phyloP scores from a whole-genome alignment of 1,139 yeast species.

The Meyerozyma elateridarum region DNA sequence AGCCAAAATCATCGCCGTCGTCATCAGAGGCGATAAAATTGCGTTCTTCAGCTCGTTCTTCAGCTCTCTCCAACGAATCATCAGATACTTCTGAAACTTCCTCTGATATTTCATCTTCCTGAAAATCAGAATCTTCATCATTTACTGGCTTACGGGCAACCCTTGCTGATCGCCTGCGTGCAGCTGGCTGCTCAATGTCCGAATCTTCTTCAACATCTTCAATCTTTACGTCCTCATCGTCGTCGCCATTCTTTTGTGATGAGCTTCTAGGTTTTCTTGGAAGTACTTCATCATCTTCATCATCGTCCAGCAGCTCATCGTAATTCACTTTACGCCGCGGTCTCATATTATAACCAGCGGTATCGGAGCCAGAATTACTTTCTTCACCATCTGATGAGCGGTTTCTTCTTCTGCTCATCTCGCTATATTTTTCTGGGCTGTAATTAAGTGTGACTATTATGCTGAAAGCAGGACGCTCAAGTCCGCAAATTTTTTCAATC shows the following conservation, averaged over 20 bases:
- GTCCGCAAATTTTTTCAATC: no score
- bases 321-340: slow-evolving; percentile 6
- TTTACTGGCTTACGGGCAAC: slow-evolving; percentile 6
- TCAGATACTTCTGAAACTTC: slow-evolving; percentile 12
- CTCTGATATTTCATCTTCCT: slow-evolving; percentile 12
- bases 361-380: slow-evolving; percentile 14
- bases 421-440: not conserved
- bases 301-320: slow-evolving; percentile 12
- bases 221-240: slow-evolving; percentile 12
- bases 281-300: slow-evolving; percentile 13
- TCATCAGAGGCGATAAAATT: slow-evolving; percentile 38
- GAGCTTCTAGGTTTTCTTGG: slow-evolving; percentile 14
- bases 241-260: slow-evolving; percentile 13
- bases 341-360: slow-evolving; percentile 10
- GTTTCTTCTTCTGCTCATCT: slow-evolving; percentile 14
- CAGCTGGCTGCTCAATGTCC: not conserved
- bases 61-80: slow-evolving; percentile 26
- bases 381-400: slow-evolving; percentile 18
- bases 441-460: slow-evolving; percentile 2
- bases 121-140: slow-evolving; percentile 14
- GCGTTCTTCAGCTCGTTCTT: slow-evolving; percentile 23
- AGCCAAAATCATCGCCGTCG: slow-evolving; percentile 25
- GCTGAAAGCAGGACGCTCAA: not conserved
- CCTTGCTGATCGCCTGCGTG: not conserved
- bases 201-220: slow-evolving; percentile 5